Evolutionary conservation across 129 eudicot species (phyloP).

Genomic region (Erigeron canadensis): DNA sequence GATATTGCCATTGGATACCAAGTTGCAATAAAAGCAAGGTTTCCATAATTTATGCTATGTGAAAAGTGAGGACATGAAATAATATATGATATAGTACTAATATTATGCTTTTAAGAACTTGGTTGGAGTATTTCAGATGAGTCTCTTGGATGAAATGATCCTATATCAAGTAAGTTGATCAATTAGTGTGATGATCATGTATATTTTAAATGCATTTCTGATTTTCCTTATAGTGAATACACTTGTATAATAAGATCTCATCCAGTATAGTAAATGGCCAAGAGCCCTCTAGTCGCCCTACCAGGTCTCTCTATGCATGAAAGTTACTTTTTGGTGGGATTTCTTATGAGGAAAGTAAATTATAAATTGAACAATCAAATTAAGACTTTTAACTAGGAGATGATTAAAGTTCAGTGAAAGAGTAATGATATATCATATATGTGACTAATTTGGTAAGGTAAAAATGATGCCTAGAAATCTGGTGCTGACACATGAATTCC

Average conservation of each 20-base stretch:
- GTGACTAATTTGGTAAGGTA: too few relatives aligned
- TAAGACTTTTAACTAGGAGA: background rate
- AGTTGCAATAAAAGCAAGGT: conserved; percentile 18
- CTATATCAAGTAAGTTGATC: conserved; percentile 7
- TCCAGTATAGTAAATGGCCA: too few relatives aligned
- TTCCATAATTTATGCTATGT: conserved; percentile 11
- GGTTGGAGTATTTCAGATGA: conserved; percentile 15
- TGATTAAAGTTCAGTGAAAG: too few relatives aligned
- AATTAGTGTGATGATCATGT: conserved; percentile 5
- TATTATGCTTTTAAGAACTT: conserved; percentile 22
- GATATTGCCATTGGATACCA: conserved; percentile 30
- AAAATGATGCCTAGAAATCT: too few relatives aligned
- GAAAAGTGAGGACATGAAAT: conserved; percentile 30
- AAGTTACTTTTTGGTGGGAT: conserved; percentile 2
- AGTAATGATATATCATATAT: too few relatives aligned
- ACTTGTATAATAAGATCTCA: too few relatives aligned
- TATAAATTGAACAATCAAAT: conserved; percentile 8
- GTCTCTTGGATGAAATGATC: conserved; percentile 22
- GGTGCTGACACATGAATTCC: too few relatives aligned
- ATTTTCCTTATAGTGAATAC: background rate
- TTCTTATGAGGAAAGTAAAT: background rate
- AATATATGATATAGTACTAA: conserved; percentile 10
- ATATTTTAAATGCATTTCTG: background rate
- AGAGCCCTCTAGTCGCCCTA: too few relatives aligned
- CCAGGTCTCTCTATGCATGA: background rate